Base-by-base conservation (phyloP, 352 stramenopile genomes). In the Phytophthora litchii region DNA sequence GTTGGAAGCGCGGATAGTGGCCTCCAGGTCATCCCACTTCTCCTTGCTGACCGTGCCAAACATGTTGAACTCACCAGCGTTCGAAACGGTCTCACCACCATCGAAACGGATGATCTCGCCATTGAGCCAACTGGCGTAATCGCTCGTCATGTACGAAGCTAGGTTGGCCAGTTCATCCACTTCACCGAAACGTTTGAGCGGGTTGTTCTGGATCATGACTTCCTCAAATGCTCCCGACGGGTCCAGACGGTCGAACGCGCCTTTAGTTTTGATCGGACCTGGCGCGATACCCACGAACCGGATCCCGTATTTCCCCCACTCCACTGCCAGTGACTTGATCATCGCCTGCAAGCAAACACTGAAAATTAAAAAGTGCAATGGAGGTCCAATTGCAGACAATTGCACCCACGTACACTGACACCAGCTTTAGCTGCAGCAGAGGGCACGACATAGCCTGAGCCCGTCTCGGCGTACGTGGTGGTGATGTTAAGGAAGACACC, bases 401-500 rank as follows among this genome's bases (percentile, higher is more conserved):
- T 27, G 23, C 23, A 5, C 8, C n/a, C 14, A 74, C 65, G 10
- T 70, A 74, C 82, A 35, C 79, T 91, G 31, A 99, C 92, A n/a
- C 92, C 96, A 48, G 91, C 90, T 74, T 99, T 99, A 14, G 97
- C 96, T 7, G 96, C 94, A 40, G 88, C 95, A 0, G 97, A 97
- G 20, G 98, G 97, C 16, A 93, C 90, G 64, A 99, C 95, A 74
- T 94, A 98, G 53, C 89, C 94, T 12, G 95, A 98, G 23, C 89
- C 91, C 8, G 90, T 94, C 76, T 97, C 93, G 44, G 97, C 93
- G 67, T 98, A 92, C 16, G 91, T 98, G 49, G 95, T 97, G 32
- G 89, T 98, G 69, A 99, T 99, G 74, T 99, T 99, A 37, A 99
- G 84, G 65, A 99, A 97, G 6, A 94, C 76, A 19, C 88, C 92